Conservation (phyloP, 352 stramenopile species). For the Elongisporangium senticosum region DNA sequence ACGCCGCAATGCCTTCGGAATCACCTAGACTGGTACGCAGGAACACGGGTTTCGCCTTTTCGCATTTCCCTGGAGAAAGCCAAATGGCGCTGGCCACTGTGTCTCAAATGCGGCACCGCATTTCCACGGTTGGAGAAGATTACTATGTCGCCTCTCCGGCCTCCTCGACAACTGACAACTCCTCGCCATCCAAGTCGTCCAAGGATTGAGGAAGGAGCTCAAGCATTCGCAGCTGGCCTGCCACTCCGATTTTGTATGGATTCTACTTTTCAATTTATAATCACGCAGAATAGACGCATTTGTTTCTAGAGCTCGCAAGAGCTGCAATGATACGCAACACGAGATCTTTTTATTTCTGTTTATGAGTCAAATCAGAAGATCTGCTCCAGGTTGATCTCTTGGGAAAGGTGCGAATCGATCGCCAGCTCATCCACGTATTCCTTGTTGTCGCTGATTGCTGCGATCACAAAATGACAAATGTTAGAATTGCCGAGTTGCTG, state of each 20-base stretch:
- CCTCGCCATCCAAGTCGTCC: slow-evolving; percentile 8
- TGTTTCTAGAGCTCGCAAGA: background rate
- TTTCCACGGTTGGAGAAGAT: background rate
- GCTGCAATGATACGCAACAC: background rate
- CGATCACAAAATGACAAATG: background rate
- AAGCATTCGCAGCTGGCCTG: background rate
- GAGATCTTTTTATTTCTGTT: background rate
- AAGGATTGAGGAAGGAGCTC: background rate
- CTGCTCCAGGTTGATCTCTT: slow-evolving; percentile 49
- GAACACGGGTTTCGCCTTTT: slow-evolving; percentile 87
- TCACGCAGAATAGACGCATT: background rate
- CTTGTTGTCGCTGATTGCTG: slow-evolving; percentile 79
- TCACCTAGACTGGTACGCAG: slow-evolving; percentile 74
- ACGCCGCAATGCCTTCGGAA: slow-evolving; percentile 45
- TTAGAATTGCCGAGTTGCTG: no score
- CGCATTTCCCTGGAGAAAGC: slow-evolving; percentile 63
- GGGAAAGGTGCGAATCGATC: slow-evolving; percentile 69
- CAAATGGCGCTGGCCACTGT: slow-evolving; percentile 56
- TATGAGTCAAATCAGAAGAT: slow-evolving; percentile 33
- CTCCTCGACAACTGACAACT: slow-evolving; percentile 8
- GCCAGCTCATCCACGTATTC: slow-evolving; percentile 71
- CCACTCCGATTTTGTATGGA: slow-evolving; percentile 1
- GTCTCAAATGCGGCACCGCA: background rate
- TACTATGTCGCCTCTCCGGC: slow-evolving; percentile 4
- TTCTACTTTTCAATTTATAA: slow-evolving; percentile 1